A percentile compares a stretch with the other conserved stretches of the same genome.
These are phyloP conservation scores for Alternaria atra DNA, from an alignment of 2,329 filamentous ascomycete species.

Conservation along the genomic window DNA sequence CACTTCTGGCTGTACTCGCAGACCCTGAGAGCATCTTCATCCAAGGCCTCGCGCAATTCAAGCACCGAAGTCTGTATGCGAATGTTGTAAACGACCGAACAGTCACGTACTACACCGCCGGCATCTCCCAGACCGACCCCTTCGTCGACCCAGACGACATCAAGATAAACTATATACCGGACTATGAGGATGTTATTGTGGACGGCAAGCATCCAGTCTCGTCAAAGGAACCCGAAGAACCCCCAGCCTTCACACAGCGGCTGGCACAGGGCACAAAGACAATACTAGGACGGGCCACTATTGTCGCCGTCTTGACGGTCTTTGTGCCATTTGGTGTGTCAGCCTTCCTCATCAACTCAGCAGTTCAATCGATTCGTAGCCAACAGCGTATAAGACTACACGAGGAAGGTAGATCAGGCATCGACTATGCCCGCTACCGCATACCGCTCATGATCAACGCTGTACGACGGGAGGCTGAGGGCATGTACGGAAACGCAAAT, in stretches of 20 bases:
- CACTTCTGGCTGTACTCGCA: conserved; percentile 81
- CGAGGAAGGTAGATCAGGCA: conserved; percentile 73
- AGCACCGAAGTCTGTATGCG: conserved; percentile 78
- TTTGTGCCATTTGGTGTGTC: conserved; percentile 77
- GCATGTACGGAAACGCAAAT: conserved; percentile 77
- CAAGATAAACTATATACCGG: conserved; percentile 76
- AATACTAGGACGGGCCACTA: conserved; percentile 65
- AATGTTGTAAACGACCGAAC: conserved; percentile 89
- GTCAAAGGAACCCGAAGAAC: conserved; percentile 51
- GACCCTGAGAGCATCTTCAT: conserved; percentile 89
- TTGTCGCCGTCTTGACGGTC: conserved; percentile 71
- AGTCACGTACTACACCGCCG: conserved; percentile 83
- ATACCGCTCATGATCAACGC: conserved; percentile 75
- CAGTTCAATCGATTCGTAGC: conserved; percentile 78
- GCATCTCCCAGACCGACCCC: conserved; percentile 79
- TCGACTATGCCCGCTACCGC: conserved; percentile 75
- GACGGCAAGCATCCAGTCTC: conserved; percentile 71
- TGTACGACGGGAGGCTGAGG: conserved; percentile 78
- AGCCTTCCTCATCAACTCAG: conserved; percentile 78
- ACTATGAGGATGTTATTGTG: conserved; percentile 78
- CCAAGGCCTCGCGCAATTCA: conserved; percentile 77
- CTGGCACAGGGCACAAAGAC: conserved; percentile 47
- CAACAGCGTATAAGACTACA: conserved; percentile 78
- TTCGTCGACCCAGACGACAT: conserved; percentile 73
- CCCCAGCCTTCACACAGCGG: conserved; percentile 49